Percentiles rank a stretch among this genome's conserved stretches.
Evolutionary conservation across 257 asterid species (phyloP).

Genomic region (Henckelia pumila): DNA sequence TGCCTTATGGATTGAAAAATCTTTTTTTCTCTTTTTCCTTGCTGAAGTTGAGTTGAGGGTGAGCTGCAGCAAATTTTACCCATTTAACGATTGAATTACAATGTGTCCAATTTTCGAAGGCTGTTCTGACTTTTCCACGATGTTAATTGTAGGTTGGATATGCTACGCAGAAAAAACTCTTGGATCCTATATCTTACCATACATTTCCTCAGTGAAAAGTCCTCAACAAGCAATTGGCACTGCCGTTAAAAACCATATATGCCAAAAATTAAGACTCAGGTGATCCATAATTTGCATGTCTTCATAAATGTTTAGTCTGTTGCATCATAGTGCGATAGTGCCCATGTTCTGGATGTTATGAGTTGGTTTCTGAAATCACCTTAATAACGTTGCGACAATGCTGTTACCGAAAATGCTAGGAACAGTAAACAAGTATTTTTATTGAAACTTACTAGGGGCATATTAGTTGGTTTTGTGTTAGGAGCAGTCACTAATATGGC

Average conservation of each 20-base stretch:
- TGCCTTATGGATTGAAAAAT: background rate
- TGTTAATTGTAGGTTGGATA: conserved; percentile 79
- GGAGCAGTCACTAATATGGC: background rate
- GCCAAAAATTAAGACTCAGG: conserved; percentile 64
- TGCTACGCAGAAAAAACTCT: conserved; percentile 99
- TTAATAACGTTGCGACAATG: background rate
- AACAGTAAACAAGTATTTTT: background rate
- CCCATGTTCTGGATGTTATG: conserved; percentile 13
- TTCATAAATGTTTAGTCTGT: background rate
- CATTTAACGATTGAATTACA: background rate
- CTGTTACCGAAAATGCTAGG: conserved; percentile 16
- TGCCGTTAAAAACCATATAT: conserved; percentile 61
- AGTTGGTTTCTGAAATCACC: background rate
- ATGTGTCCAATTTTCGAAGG: background rate
- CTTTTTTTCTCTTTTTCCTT: background rate
- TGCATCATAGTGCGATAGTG: background rate
- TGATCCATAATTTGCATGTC: conserved; percentile 27
- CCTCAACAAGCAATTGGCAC: conserved; percentile 97
- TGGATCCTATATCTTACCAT: conserved; percentile 86
- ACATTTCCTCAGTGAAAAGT: conserved; percentile 93
- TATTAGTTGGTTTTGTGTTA: conserved; percentile 12
- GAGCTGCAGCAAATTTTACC: conserved; percentile 5
- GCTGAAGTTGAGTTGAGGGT: background rate
- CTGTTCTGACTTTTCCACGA: conserved; percentile 17
- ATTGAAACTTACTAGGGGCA: background rate